Conservation (phyloP, 176 grass and related monocot species). For the Oryza longistaminata region DNA sequence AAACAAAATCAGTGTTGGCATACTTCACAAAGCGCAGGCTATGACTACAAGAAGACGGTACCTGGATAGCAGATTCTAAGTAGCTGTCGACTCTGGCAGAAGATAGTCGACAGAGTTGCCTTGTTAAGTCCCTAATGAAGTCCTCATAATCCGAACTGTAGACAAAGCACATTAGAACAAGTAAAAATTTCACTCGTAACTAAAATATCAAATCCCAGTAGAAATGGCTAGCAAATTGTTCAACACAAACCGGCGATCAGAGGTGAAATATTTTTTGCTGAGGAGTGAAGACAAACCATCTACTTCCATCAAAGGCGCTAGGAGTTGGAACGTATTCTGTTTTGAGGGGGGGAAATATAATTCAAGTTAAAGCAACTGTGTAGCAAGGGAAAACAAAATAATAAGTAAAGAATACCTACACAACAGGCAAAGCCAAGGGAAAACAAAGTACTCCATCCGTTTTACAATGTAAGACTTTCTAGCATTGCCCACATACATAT, state of each 20-base stretch:
- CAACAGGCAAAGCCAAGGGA: conserved; percentile 60
- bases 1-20: conserved; percentile 27
- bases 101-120: conserved; percentile 73
- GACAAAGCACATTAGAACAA: conserved; percentile 27
- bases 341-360: conserved; percentile 16
- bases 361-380: conserved; percentile 21
- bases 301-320: conserved; percentile 80
- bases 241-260: conserved; percentile 78
- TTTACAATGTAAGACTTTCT: no score
- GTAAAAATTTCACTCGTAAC: conserved; percentile 14
- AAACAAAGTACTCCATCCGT: not conserved
- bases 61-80: conserved; percentile 92
- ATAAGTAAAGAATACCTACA: conserved; percentile 34
- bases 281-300: conserved; percentile 68
- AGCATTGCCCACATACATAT: no score
- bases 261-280: conserved; percentile 83
- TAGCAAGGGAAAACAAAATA: not conserved
- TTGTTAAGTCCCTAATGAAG: conserved; percentile 90
- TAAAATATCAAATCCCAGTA: conserved; percentile 12
- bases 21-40: conserved; percentile 25
- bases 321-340: conserved; percentile 83
- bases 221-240: conserved; percentile 41
- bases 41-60: conserved; percentile 29
- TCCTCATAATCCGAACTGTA: conserved; percentile 83
- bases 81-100: conserved; percentile 85